phyloP scores from a whole-genome alignment of 257 asterid genomes.

The Primulina eburnea region DNA sequence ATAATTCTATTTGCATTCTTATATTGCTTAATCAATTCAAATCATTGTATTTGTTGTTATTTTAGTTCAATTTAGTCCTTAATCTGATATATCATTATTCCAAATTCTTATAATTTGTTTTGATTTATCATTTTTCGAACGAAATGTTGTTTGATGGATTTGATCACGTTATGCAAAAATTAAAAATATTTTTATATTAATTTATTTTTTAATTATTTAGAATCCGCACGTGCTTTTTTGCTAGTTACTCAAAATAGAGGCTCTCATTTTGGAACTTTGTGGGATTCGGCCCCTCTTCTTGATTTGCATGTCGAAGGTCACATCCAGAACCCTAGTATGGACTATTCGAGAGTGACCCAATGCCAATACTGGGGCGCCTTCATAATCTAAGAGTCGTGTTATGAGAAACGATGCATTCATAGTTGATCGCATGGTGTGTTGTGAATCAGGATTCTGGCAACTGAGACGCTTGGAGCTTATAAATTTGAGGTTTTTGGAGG shows the following conservation, averaged over 20 bases:
- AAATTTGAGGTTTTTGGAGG: slow-evolving; percentile 13
- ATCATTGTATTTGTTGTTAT: no score
- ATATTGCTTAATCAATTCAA: no score
- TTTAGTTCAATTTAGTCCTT: no score
- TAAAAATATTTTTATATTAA: no score
- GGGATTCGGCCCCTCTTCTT: background rate
- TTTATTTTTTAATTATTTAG: no score
- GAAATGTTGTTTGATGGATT: no score
- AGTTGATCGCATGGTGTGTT: slow-evolving; percentile 13
- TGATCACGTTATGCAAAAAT: no score
- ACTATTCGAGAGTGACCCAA: slow-evolving; percentile 22
- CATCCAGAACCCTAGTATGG: background rate
- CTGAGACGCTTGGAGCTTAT: slow-evolving; percentile 22
- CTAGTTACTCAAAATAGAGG: slow-evolving; percentile 6
- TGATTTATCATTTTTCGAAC: no score
- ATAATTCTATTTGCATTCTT: no score
- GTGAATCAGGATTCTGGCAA: slow-evolving; percentile 13
- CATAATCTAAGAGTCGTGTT: slow-evolving; percentile 13
- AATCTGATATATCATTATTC: no score
- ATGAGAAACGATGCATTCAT: slow-evolving; percentile 20
- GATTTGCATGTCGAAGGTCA: slow-evolving; percentile 23
- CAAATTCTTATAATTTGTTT: no score
- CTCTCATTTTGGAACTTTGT: background rate
- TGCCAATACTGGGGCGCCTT: slow-evolving; percentile 22
- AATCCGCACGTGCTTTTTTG: no score